Base-by-base conservation (phyloP, 176 grass and related monocot genomes). In the Bothriochloa decipiens region DNA sequence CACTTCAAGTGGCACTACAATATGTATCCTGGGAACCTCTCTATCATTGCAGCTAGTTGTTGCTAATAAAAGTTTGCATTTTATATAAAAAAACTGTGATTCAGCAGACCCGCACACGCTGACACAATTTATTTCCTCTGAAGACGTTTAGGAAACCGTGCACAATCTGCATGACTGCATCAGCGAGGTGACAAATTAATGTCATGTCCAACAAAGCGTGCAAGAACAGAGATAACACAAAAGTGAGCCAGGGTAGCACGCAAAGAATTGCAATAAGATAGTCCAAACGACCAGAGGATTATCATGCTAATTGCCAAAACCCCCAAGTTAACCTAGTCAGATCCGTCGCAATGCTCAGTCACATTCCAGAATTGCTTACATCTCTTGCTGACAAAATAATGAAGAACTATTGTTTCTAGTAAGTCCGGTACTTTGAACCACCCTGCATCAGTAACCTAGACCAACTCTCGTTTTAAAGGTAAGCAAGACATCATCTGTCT, bases 331-430 rank as follows among this genome's bases (percentile, higher is more conserved):
- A 4, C 27, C 0, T 33, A 13, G 28, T 5, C 9, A 67, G 26
- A 77, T 68, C 61, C 11, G 41, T 20, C 29, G 28, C 12, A 29
- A 3, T 32, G 5, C 32, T 68, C n/a, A 77, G 20, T n/a, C 62
- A 58, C 65, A 68, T 55, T 66, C 73, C 64, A 69, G 39, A 41
- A 42, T 73, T 53, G n/a, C n/a, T 76, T 53, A 83, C 65, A 61
- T 32, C 29, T 32, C 29, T 32, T 32, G 29, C 29, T 32, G 29
- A 32, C 29, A 29, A 57, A 58, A 49, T 28, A 42, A 42, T n/a
- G 16, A 72, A 52, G 2, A 23, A 32, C 23, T 1, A 20, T 0
- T 49, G 28, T 49, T 52, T 20, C 58, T 57, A 75, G 26, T 35
- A 58, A 72, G 16, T 6, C 75, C 5, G 35, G 35, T 36, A 36